These are phyloP conservation scores for Fusarium torreyae DNA, from an alignment of 2,329 filamentous ascomycete species.

Conservation along the genomic window DNA sequence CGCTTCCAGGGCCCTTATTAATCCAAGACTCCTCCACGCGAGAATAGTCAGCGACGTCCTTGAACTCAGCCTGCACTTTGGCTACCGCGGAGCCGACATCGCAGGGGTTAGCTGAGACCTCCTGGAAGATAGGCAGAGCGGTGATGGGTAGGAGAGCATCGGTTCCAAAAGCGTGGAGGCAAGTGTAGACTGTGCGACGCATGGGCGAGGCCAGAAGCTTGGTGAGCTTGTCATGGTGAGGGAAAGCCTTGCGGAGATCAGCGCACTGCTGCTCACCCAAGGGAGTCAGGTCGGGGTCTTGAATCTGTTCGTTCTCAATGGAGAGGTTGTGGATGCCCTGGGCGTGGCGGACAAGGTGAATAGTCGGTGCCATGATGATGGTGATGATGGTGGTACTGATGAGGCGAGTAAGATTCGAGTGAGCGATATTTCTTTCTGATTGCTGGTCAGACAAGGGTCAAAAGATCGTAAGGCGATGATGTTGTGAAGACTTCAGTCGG, in stretches of 20 bases:
- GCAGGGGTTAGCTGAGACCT: conserved; percentile 81
- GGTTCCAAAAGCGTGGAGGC: conserved; percentile 77
- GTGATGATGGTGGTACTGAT: neutral
- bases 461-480: neutral
- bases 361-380: conserved; percentile 64
- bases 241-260: conserved; percentile 73
- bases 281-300: conserved; percentile 83
- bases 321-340: conserved; percentile 87
- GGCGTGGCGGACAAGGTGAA: conserved; percentile 81
- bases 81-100: conserved; percentile 77
- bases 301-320: conserved; percentile 77
- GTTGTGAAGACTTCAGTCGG: neutral
- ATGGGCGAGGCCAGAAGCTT: conserved; percentile 85
- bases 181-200: conserved; percentile 85
- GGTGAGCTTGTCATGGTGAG: conserved; percentile 75
- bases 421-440: conserved; percentile 18
- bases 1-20: conserved; percentile 67
- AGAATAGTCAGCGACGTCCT: conserved; percentile 73
- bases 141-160: conserved; percentile 65
- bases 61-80: conserved; percentile 73
- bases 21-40: conserved; percentile 79
- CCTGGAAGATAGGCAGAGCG: conserved; percentile 83
- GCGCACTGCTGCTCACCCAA: conserved; percentile 83
- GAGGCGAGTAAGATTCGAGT: neutral
- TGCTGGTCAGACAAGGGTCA: neutral